Percentiles rank a stretch among this genome's conserved stretches.
These are phyloP conservation scores for Tephrocybe sp. DNA, from an alignment of 768 basidiomycete genomes.

Conservation along the genomic window DNA sequence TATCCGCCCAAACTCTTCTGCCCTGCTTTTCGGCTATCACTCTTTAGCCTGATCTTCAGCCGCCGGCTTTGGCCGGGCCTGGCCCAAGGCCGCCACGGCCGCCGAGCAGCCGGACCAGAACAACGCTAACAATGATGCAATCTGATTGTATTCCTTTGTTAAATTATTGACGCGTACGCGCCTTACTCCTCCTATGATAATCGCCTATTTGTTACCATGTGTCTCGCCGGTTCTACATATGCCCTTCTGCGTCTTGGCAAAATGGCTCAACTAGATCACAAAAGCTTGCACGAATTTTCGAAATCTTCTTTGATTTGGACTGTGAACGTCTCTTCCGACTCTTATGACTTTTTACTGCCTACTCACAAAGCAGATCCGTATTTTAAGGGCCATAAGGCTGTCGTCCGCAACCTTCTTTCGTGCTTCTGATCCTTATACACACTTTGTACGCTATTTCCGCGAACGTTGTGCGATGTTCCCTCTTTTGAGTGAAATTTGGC, in stretches of 20 bases:
- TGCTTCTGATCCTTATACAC: conserved; percentile 1
- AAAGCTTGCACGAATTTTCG: neutral
- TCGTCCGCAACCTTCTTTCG: conserved; percentile 10
- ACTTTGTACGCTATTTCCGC: neutral
- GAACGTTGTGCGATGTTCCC: conserved; percentile 4
- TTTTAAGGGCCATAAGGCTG: conserved; percentile 20
- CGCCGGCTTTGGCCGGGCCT: no score
- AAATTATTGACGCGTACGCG: no score
- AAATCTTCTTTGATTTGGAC: neutral
- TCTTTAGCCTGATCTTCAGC: no score
- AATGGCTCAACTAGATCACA: conserved; percentile 23
- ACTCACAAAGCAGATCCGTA: conserved; percentile 23
- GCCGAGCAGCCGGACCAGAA: no score
- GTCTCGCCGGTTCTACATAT: conserved; percentile 23
- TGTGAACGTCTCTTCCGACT: neutral
- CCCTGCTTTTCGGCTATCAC: no score
- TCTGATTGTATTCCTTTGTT: no score
- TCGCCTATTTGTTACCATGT: conserved; percentile 27
- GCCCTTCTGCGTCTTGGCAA: conserved; percentile 28
- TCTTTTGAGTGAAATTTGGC: conserved; percentile 13
- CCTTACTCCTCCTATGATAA: conserved; percentile 26
- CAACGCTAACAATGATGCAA: no score
- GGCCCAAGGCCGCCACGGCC: no score
- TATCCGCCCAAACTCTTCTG: no score
- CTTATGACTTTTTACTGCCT: conserved; percentile 10